Evolutionary conservation across 2,329 filamentous ascomycete genomes (phyloP).

Genomic region (Mycosphaerelloides madeirae): DNA sequence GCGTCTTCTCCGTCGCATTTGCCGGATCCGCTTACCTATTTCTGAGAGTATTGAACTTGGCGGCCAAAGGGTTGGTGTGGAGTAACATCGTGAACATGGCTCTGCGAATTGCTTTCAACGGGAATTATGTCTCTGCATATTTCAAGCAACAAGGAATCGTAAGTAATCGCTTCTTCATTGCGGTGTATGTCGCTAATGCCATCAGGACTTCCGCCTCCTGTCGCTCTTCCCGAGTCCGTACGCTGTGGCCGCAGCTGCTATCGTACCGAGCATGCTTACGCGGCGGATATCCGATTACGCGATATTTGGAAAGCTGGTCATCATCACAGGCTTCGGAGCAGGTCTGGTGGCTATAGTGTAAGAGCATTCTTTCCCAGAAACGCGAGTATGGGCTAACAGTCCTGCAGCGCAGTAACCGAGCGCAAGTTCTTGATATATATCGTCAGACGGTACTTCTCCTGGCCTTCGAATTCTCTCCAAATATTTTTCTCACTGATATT

Average conservation of each 20-base stretch:
- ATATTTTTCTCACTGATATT: too few relatives aligned
- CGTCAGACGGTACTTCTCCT: not conserved
- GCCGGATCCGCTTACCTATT: constrained; percentile 69
- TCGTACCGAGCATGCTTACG: constrained; percentile 36
- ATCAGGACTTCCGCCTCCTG: constrained; percentile 23
- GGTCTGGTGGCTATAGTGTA: constrained; percentile 33
- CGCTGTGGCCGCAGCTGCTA: constrained; percentile 35
- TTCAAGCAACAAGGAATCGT: constrained; percentile 47
- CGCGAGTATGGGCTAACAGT: not conserved
- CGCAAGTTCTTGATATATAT: too few relatives aligned
- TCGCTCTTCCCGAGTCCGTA: constrained; percentile 30
- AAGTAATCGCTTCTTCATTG: constrained; percentile 2
- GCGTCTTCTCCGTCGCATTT: constrained; percentile 71
- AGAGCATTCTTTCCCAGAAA: constrained; percentile 15
- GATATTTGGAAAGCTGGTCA: constrained; percentile 39
- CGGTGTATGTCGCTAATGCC: constrained; percentile 1
- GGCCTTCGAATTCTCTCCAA: too few relatives aligned
- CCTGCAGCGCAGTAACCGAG: too few relatives aligned
- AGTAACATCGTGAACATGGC: constrained; percentile 90
- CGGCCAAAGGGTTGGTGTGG: constrained; percentile 74
- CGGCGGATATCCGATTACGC: constrained; percentile 33
- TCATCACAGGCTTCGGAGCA: constrained; percentile 33
- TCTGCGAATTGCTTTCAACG: constrained; percentile 77
- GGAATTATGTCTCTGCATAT: constrained; percentile 63
- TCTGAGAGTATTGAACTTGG: constrained; percentile 63